Evolutionary conservation across 1,284 basidiomycete species (phyloP), one percentile per base, ranked within the genome.

Genomic region (Trametes polyzona): DNA sequence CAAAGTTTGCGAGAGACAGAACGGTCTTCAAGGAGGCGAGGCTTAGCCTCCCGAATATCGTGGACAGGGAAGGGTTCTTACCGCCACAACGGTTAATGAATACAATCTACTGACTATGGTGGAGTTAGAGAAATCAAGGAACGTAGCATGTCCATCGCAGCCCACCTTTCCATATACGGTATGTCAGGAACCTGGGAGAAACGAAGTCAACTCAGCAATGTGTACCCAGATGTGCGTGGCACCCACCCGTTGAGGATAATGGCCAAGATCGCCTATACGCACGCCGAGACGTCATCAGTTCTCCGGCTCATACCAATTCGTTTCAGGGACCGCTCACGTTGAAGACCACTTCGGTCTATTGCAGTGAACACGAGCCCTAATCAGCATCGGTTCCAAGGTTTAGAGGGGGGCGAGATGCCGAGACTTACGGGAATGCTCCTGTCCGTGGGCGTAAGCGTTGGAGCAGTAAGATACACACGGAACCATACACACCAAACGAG

Each of bases 351-450:
- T 52, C 50, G 4, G 33, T 29, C 39, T 44, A 29, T 2, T n/a
- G n/a, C n/a, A n/a, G n/a, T n/a, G 16, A 21, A 16, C 27, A 9
- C 11, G 6, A 30, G 4, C n/a, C 11, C 4, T 2, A 17, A 17
- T 11, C 17, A 7, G 42, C 21, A 21, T 12, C 21, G 14, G 14
- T 35, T 35, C 10, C 4, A 12, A 4, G 14, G 3, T 11, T 4
- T 4, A 24, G 17, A 12, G 19, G 21, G 4, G 3, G 19, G 10
- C 6, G 24, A 35, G 7, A 10, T 7, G 29, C 17, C 2, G 5
- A n/a, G 2, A 21, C 52, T 24, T 27, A 55, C 53, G 1, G 53
- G 47, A 14, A 48, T 33, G 17, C 53, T 55, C 53, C 53, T 55
- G 23, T 11, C 21, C 14, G 12, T 4, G 5, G 10, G 0, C 7